Conservation (phyloP, 352 stramenopile genomes). For the Pythium myriotylum region DNA sequence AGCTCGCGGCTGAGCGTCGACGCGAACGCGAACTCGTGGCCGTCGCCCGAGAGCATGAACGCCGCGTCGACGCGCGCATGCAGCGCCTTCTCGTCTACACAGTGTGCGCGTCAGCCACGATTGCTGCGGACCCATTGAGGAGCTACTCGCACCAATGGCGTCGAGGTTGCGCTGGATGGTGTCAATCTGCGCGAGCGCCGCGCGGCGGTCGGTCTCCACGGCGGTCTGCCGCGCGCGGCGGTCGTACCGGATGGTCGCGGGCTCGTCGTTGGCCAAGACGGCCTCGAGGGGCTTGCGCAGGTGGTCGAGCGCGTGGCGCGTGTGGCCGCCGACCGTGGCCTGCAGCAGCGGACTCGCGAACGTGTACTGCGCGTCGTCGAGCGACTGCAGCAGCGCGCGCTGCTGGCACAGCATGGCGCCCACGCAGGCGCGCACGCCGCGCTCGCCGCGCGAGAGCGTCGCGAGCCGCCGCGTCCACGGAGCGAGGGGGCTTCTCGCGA, state of each 20-base stretch:
- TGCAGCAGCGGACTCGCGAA: slow-evolving; percentile 69
- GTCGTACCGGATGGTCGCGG: slow-evolving; percentile 59
- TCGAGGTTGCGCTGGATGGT: slow-evolving; percentile 40
- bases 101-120: too few species aligned
- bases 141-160: slow-evolving; percentile 14
- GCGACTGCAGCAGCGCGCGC: slow-evolving; percentile 41
- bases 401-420: slow-evolving; percentile 74
- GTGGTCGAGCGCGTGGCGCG: slow-evolving; percentile 81
- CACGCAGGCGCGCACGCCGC: slow-evolving; percentile 41
- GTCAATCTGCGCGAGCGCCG: slow-evolving; percentile 60
- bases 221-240: slow-evolving; percentile 64
- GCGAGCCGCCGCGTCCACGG: not conserved
- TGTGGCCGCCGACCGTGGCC: slow-evolving; percentile 70
- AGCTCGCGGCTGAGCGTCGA: slow-evolving; percentile 78
- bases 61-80: slow-evolving; percentile 39
- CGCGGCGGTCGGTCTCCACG: slow-evolving; percentile 60
- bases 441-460: not conserved
- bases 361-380: slow-evolving; percentile 64
- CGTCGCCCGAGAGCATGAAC: slow-evolving; percentile 83
- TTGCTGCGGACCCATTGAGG: too few species aligned
- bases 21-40: slow-evolving; percentile 65
- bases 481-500: not conserved
- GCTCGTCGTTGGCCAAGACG: slow-evolving; percentile 2
- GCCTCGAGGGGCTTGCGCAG: slow-evolving; percentile 69
- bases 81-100: slow-evolving; percentile 31